These are phyloP conservation scores for Toxoplasma gondii DNA, from an alignment of 169 alveolate genomes.

Conservation along the genomic window DNA sequence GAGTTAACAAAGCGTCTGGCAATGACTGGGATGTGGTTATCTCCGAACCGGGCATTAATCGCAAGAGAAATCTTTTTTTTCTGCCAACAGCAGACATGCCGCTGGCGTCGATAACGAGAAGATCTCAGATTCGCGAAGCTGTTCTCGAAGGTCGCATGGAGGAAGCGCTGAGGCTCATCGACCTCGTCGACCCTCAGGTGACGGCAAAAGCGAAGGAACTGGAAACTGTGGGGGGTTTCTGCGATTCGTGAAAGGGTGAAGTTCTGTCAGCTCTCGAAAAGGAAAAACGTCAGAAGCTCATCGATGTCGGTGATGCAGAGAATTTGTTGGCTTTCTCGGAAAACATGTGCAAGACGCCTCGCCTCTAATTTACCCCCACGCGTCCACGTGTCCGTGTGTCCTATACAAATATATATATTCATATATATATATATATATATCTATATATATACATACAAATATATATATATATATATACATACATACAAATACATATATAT, in stretches of 20 bases:
- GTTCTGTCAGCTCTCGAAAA: neutral
- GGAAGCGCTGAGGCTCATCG: slow-evolving; percentile 59
- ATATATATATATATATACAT: too few species aligned
- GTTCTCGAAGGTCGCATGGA: slow-evolving; percentile 61
- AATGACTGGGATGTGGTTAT: too few species aligned
- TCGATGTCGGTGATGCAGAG: too few species aligned
- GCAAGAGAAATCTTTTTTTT: too few species aligned
- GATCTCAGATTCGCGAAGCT: slow-evolving; percentile 67
- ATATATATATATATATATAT: neutral
- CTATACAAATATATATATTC: neutral
- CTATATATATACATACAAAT: neutral
- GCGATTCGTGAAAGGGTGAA: neutral
- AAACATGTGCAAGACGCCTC: too few species aligned
- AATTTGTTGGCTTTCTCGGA: too few species aligned
- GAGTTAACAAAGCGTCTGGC: too few species aligned
- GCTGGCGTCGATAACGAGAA: slow-evolving; percentile 56
- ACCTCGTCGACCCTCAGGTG: slow-evolving; percentile 49
- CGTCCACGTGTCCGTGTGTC: too few species aligned
- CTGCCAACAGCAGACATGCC: slow-evolving; percentile 68
- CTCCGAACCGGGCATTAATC: too few species aligned
- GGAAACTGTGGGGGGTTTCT: neutral
- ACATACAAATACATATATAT: neutral
- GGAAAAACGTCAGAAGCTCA: too few species aligned
- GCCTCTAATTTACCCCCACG: too few species aligned
- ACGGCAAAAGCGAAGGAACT: neutral